Evolutionary conservation across 352 stramenopile species (phyloP), one percentile per base, ranked within the genome.

Genomic region (Globisporangium paroecandrum): DNA sequence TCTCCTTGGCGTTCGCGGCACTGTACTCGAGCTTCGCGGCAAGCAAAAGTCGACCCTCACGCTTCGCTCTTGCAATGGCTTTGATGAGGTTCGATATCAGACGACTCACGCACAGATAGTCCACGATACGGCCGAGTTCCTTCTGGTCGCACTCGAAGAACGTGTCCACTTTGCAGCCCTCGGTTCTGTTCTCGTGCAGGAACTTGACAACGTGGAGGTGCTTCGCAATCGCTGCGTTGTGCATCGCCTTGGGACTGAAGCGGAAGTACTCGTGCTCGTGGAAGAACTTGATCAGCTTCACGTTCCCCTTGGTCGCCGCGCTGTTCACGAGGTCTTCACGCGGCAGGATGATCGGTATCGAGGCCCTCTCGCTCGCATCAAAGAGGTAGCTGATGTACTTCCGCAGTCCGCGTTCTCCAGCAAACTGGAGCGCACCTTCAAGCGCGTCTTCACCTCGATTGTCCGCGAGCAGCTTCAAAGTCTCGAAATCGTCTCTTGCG

Each of bases 81-180:
- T 9, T 1, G 9, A 1, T 43, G 1, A 41, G 47, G 18, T 2
- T 53, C 12, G 6, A 2, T 29, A 66, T 66, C 29, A 47, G 49
- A 34, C 61, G 47, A 8, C 4, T 4, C 22, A 25, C 7, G 22
- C 47, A 60, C 8, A 66, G 47, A 24, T 22, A 54, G 47, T 49
- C 22, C 5, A 65, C 8, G 0, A 58, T n/a, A n/a, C 29, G 20
- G 9, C 10, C 27, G 0, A 49, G 10, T 13, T 22, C 18, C 20
- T 15, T 20, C 43, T 49, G 9, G 25, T 65, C 46, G 47, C 46
- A 57, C 3, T 49, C 27, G 34, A 65, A 58, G 20, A 66, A 12
- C 20, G 49, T 66, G 61, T 51, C 6, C 27, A 69, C 49, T 2
- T n/a, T 22, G 20, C 49, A 69, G n/a, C 65, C 65, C 9, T 69